Conservation (phyloP, 164 flowering plant species). For the Houttuynia cordata region DNA sequence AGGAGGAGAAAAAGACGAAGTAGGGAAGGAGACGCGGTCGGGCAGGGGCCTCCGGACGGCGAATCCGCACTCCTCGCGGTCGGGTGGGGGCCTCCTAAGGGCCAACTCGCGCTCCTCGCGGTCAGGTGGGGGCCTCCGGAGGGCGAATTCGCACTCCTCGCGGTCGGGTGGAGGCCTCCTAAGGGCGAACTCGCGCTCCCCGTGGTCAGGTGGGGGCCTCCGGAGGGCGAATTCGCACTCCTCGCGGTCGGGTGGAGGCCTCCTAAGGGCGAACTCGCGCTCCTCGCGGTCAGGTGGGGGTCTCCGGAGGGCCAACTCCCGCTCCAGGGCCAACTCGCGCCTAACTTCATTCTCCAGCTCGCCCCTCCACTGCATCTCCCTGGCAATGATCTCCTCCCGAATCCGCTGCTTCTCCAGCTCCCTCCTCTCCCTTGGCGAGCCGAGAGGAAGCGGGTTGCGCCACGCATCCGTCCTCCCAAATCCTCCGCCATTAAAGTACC, state of each 20-base stretch:
- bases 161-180: too few relatives aligned
- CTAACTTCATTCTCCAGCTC: slow-evolving; percentile 28
- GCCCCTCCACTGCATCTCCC: slow-evolving; percentile 14
- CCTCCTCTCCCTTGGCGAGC: slow-evolving; percentile 9
- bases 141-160: slow-evolving; percentile 17
- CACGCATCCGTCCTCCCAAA: not conserved
- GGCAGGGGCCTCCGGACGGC: slow-evolving; percentile 6
- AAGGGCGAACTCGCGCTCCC: not conserved
- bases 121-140: slow-evolving; percentile 5
- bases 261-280: slow-evolving; percentile 2
- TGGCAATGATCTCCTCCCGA: slow-evolving; percentile 22
- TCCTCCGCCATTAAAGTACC: not conserved
- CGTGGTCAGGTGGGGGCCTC: not conserved
- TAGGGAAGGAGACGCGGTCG: not conserved
- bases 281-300: not conserved
- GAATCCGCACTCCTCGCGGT: slow-evolving; percentile 20
- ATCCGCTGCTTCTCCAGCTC: slow-evolving; percentile 24
- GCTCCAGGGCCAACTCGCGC: slow-evolving; percentile 22
- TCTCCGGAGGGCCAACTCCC: slow-evolving; percentile 12
- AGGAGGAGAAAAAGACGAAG: not conserved
- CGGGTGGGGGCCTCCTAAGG: too few relatives aligned
- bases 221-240: slow-evolving; percentile 17
- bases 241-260: too few relatives aligned
- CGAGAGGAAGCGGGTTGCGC: not conserved
- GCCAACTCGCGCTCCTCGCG: not conserved